These are phyloP conservation scores for Capsicum pubescens DNA, from an alignment of 257 asterid genomes.

Conservation along the genomic window DNA sequence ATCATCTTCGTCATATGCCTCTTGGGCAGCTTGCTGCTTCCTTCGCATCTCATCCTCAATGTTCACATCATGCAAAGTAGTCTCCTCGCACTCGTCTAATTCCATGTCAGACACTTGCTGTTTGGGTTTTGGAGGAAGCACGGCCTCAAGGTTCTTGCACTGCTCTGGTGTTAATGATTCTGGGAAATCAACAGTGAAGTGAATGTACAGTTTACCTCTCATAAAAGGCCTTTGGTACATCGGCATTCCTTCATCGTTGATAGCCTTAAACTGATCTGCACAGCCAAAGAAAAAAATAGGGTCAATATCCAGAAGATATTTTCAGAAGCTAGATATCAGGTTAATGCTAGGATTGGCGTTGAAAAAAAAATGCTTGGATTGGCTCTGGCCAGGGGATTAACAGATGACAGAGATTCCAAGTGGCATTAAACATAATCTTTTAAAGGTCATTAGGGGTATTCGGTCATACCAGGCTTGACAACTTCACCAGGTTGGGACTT, in stretches of 20 bases:
- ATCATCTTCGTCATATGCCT: slow-evolving; percentile 61
- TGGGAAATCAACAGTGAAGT: slow-evolving; percentile 80
- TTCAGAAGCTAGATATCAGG: neutral
- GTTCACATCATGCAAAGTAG: slow-evolving; percentile 56
- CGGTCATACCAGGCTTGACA: slow-evolving; percentile 72
- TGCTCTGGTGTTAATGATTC: slow-evolving; percentile 65
- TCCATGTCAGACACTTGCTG: slow-evolving; percentile 48
- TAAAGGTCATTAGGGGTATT: neutral
- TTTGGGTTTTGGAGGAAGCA: slow-evolving; percentile 49
- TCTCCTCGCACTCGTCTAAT: slow-evolving; percentile 63
- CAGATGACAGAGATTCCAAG: neutral
- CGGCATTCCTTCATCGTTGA: slow-evolving; percentile 96
- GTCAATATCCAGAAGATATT: neutral
- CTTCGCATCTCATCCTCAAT: slow-evolving; percentile 62
- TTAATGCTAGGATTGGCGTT: neutral
- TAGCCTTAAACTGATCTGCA: slow-evolving; percentile 82
- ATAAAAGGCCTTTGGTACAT: slow-evolving; percentile 80
- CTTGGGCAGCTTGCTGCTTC: slow-evolving; percentile 54
- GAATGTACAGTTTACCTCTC: slow-evolving; percentile 77
- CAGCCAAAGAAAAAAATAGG: neutral
- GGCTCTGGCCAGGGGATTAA: neutral
- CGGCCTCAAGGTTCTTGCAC: slow-evolving; percentile 58
- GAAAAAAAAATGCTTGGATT: neutral
- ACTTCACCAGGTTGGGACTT: slow-evolving; percentile 93
- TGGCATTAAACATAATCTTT: neutral